Conservation (phyloP, 2,329 filamentous ascomycete genomes). For the Zymoseptoria brevis region DNA sequence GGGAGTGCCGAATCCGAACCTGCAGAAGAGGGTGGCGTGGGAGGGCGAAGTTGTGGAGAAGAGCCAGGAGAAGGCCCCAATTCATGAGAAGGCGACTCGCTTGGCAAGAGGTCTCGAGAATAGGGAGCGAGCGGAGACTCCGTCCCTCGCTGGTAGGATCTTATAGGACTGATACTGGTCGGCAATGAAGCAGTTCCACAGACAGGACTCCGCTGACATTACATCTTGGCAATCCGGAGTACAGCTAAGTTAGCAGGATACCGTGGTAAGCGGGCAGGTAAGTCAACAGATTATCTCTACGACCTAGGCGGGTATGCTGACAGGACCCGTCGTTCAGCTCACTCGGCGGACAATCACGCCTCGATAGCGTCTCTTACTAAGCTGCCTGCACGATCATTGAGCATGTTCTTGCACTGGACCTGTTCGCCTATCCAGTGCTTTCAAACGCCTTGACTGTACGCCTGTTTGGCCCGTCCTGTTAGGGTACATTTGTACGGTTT, state of each 20-base stretch:
- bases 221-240: neutral
- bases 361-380: too few relatives aligned
- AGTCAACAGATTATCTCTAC: too few relatives aligned
- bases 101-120: neutral
- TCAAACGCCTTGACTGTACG: too few relatives aligned
- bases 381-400: too few relatives aligned
- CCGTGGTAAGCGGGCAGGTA: too few relatives aligned
- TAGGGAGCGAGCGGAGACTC: neutral
- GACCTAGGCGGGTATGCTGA: too few relatives aligned
- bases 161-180: neutral
- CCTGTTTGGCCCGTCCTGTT: too few relatives aligned
- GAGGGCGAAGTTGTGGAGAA: slow-evolving; percentile 1
- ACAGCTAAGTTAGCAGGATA: neutral
- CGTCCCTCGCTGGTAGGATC: slow-evolving; percentile 4
- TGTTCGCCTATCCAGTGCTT: too few relatives aligned
- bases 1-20: slow-evolving; percentile 28
- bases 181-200: neutral
- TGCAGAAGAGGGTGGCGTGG: slow-evolving; percentile 3
- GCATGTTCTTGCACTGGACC: too few relatives aligned
- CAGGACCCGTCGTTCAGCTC: too few relatives aligned
- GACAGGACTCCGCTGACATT: neutral
- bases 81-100: neutral
- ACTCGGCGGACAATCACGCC: too few relatives aligned
- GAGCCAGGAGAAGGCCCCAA: slow-evolving; percentile 2
- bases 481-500: too few relatives aligned